Evolutionary conservation across 148 eudicot genomes (phyloP).

Genomic region (Chenopodium suecicum): DNA sequence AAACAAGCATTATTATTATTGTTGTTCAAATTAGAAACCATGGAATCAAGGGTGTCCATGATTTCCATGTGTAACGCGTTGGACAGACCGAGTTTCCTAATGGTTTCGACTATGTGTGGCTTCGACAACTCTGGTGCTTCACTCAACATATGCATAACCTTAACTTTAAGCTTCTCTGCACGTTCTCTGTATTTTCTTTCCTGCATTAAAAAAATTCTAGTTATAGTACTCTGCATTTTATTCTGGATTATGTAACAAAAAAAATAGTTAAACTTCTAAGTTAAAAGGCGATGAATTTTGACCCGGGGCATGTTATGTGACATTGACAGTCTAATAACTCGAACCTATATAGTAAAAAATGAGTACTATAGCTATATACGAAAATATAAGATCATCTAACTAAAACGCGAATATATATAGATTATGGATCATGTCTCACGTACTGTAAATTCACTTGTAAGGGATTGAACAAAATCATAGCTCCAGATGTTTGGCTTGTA

Average conservation of each 20-base stretch:
- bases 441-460: conserved; percentile 20
- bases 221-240: background rate
- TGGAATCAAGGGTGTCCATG: conserved; percentile 22
- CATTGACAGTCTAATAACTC: too few relatives aligned
- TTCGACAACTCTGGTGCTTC: conserved; percentile 14
- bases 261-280: too few relatives aligned
- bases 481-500: conserved; percentile 51
- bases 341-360: too few relatives aligned
- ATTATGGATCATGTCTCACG: background rate
- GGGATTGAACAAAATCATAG: conserved; percentile 31
- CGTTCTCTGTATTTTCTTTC: background rate
- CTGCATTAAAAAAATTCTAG: conserved; percentile 14
- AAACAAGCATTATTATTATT: background rate
- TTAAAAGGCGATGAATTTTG: too few relatives aligned
- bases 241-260: too few relatives aligned
- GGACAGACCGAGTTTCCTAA: conserved; percentile 30
- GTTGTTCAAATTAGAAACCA: background rate
- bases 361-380: too few relatives aligned
- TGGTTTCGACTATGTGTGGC: conserved; percentile 28
- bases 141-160: conserved; percentile 12
- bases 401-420: too few relatives aligned
- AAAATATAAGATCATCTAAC: too few relatives aligned
- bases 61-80: conserved; percentile 25
- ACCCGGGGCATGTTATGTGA: too few relatives aligned
- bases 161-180: conserved; percentile 21